Conservation (phyloP, 2,329 filamentous ascomycete species). For the Lachnellula occidentalis region DNA sequence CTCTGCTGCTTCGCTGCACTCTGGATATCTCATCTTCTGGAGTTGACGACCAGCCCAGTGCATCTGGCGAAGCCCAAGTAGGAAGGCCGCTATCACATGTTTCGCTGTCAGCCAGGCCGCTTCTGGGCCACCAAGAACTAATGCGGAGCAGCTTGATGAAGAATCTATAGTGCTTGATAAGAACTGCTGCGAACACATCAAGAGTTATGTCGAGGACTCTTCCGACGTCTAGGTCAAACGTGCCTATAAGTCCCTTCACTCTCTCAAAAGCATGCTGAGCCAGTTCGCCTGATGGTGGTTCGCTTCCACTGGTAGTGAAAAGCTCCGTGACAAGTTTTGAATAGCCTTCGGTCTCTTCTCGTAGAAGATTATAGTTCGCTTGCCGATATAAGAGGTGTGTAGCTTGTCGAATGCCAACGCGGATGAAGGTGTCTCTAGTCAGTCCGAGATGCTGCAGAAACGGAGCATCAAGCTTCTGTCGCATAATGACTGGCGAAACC, state of each 20-base stretch:
- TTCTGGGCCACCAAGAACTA: conserved; percentile 95
- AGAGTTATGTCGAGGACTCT: conserved; percentile 90
- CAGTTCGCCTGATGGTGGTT: conserved; percentile 65
- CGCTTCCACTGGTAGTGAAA: conserved; percentile 78
- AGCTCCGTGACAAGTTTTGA: conserved; percentile 94
- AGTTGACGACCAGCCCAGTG: conserved; percentile 53
- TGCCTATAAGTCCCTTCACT: conserved; percentile 90
- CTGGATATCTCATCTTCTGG: conserved; percentile 58
- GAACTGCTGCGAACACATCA: conserved; percentile 87
- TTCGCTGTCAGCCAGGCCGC: conserved; percentile 42
- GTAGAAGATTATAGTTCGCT: conserved; percentile 90
- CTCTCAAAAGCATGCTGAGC: conserved; percentile 84
- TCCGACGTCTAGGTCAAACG: conserved; percentile 94
- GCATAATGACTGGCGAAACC: conserved; percentile 67
- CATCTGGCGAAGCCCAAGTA: conserved; percentile 74
- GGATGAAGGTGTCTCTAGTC: conserved; percentile 77
- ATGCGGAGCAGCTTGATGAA: conserved; percentile 88
- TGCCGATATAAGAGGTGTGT: conserved; percentile 93
- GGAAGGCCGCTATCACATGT: conserved; percentile 61
- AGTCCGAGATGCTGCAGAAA: conserved; percentile 72
- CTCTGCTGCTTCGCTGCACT: conserved; percentile 56
- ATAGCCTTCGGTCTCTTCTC: conserved; percentile 95
- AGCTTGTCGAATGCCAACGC: conserved; percentile 79
- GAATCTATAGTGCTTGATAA: conserved; percentile 89
- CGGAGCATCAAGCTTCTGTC: conserved; percentile 74